Conservation (phyloP, 2,329 filamentous ascomycete species). For the Pyrenophora teres region DNA sequence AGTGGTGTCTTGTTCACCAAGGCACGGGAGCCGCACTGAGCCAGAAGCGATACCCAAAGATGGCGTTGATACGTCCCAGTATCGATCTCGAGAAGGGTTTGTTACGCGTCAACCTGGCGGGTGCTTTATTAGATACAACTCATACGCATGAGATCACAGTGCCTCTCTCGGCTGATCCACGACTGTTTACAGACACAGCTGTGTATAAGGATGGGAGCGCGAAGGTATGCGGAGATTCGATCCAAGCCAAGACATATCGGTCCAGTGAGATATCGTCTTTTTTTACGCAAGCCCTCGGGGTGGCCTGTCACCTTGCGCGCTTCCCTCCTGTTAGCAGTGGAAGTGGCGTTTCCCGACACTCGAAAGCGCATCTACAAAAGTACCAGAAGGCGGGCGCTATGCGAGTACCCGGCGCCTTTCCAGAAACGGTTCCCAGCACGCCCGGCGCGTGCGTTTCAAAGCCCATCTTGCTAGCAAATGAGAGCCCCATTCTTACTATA, state of each 20-base stretch:
- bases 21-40: slow-evolving; percentile 83
- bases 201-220: slow-evolving; percentile 57
- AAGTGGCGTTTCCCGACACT: slow-evolving; percentile 64
- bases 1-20: slow-evolving; percentile 92
- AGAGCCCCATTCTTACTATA: slow-evolving; percentile 88
- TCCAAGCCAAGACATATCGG: slow-evolving; percentile 72
- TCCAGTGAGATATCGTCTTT: slow-evolving; percentile 70
- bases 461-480: slow-evolving; percentile 83
- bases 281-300: slow-evolving; percentile 74
- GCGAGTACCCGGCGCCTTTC: slow-evolving; percentile 61
- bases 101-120: slow-evolving; percentile 64
- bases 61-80: slow-evolving; percentile 79
- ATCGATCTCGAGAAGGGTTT: slow-evolving; percentile 72
- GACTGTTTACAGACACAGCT: slow-evolving; percentile 54
- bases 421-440: slow-evolving; percentile 48
- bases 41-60: slow-evolving; percentile 85
- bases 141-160: slow-evolving; percentile 46
- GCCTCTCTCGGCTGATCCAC: slow-evolving; percentile 71
- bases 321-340: slow-evolving; percentile 68
- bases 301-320: slow-evolving; percentile 81
- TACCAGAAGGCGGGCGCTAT: slow-evolving; percentile 36
- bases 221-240: slow-evolving; percentile 80
- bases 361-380: slow-evolving; percentile 71
- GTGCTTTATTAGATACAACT: slow-evolving; percentile 36
- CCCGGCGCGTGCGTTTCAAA: slow-evolving; percentile 58